Evolutionary conservation across 1,284 basidiomycete genomes (phyloP).

Genomic region (Cystobasidiaceae sp.): DNA sequence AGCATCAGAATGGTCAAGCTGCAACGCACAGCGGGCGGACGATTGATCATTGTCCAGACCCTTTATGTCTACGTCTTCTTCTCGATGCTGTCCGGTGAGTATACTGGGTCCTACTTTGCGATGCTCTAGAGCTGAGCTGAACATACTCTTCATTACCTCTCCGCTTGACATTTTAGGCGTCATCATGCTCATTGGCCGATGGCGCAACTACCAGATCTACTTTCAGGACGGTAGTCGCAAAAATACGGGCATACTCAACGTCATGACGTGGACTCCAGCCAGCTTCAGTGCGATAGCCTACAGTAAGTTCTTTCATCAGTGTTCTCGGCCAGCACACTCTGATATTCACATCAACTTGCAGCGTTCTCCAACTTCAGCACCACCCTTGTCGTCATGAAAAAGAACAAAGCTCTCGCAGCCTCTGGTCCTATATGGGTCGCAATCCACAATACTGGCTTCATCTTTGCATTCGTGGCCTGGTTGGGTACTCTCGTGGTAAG

Average conservation of each 20-base stretch:
- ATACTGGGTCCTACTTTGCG: background rate
- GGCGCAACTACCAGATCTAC: background rate
- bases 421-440: background rate
- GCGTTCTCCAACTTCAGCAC: background rate
- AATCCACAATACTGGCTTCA: background rate
- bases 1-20: background rate
- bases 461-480: background rate
- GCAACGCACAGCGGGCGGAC: background rate
- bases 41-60: background rate
- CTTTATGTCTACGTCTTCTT: background rate
- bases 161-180: too few species aligned
- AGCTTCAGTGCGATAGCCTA: background rate
- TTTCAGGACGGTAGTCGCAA: background rate
- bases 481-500: background rate
- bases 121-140: background rate
- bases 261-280: background rate
- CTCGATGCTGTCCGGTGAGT: background rate
- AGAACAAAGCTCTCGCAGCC: background rate
- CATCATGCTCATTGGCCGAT: background rate
- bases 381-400: background rate
- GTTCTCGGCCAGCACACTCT: too few species aligned
- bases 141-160: background rate
- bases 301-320: background rate
- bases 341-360: too few species aligned
- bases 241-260: background rate